Percentiles rank a stretch among this genome's conserved stretches.
Conservation (phyloP, 176 grass and related monocot genomes). For the Carex pumila region DNA sequence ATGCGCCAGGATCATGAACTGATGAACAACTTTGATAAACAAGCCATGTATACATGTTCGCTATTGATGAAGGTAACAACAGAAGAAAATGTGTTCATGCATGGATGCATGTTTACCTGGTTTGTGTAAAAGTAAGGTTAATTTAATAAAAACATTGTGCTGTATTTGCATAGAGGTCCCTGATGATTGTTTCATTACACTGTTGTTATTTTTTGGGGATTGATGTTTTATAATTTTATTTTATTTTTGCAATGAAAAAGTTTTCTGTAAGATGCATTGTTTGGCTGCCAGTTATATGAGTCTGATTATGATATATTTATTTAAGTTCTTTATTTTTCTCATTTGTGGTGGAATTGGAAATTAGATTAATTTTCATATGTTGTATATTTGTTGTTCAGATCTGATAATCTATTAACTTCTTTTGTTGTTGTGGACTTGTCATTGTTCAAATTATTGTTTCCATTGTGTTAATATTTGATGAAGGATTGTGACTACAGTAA, state of each 20-base stretch:
- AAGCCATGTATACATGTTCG: background rate
- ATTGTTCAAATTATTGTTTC: background rate
- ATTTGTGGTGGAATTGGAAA: background rate
- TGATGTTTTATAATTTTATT: conserved; percentile 3
- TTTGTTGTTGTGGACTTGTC: background rate
- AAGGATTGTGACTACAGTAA: background rate
- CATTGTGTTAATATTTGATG: background rate
- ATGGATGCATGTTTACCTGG: conserved; percentile 9
- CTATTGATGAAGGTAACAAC: background rate
- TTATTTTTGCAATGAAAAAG: conserved; percentile 1
- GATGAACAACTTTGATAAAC: background rate
- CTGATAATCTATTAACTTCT: background rate
- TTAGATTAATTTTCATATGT: conserved; percentile 7
- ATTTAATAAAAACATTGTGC: conserved; percentile 9
- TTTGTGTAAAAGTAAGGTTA: conserved; percentile 7
- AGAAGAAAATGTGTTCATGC: background rate
- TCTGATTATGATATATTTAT: background rate
- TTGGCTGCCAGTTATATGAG: background rate
- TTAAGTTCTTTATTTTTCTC: background rate
- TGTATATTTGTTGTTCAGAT: background rate
- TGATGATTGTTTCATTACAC: background rate
- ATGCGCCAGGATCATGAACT: conserved; percentile 22
- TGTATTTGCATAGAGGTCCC: conserved; percentile 1
- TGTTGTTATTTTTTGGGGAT: background rate
- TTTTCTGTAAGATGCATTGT: background rate